phyloP scores from a whole-genome alignment of 495 filamentous ascomycete genomes.

The Talaromyces liani region DNA sequence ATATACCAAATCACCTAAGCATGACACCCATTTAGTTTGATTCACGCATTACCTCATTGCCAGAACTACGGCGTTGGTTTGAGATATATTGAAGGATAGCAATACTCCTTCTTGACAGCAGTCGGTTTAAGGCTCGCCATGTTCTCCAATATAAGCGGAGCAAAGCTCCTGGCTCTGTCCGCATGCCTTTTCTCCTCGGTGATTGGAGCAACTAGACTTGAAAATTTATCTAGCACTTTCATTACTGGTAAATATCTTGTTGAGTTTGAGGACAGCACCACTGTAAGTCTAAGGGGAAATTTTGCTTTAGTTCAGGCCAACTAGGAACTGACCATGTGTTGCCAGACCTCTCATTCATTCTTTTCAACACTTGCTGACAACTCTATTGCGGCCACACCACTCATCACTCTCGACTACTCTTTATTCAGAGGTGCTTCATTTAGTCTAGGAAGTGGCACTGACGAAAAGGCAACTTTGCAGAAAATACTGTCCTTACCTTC shows the following conservation, averaged over 20 bases:
- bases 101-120: too few relatives aligned
- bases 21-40: too few relatives aligned
- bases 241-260: conserved; percentile 14
- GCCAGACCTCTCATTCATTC: conserved; percentile 11
- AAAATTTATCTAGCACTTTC: background rate
- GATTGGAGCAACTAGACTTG: background rate
- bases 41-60: too few relatives aligned
- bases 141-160: background rate
- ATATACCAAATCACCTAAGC: too few relatives aligned
- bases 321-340: background rate
- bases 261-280: conserved; percentile 12
- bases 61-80: too few relatives aligned
- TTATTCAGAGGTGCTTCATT: conserved; percentile 18
- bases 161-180: background rate
- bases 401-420: conserved; percentile 11
- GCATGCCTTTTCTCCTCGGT: background rate
- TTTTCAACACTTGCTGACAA: conserved; percentile 9
- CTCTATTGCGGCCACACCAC: conserved; percentile 10
- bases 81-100: too few relatives aligned
- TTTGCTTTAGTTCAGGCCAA: background rate
- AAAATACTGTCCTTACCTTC: conserved; percentile 9
- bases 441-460: conserved; percentile 4
- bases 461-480: conserved; percentile 11
- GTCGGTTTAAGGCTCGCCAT: background rate
- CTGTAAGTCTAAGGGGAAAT: conserved; percentile 3